Base-by-base conservation (phyloP, 2,329 filamentous ascomycete genomes). In the Aquanectria penicillioides region DNA sequence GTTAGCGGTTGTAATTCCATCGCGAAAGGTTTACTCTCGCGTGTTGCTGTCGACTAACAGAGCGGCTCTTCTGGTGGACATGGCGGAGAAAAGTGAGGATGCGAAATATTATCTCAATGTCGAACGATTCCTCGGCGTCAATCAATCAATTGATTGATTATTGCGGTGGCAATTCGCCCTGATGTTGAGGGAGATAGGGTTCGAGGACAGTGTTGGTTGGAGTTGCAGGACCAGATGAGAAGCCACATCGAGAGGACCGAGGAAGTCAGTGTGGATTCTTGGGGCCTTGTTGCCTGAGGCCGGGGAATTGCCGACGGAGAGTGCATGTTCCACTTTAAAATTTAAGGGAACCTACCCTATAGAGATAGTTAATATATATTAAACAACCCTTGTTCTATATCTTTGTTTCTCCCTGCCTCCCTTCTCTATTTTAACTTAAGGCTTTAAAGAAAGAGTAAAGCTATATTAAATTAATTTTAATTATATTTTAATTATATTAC, bases 21-120 rank as follows among this genome's bases (percentile, higher is more conserved):
- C 28, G 33, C 62, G 57, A 62, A 22, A 18, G 18, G 20, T 59
- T 23, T 38, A 48, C 47, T 66, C 57, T 58, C 58, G 59, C 41
- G 23, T 50, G 34, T 31, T 54, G 41, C 28, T 47, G 41, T 52
- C 23, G 36, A 72, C 83, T 80, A 63, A 85, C 83, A 85, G 65
- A 25, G 80, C 79, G 67, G 82, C 83, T 71, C 79, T 80, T 74
- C 79, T 77, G 62, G 72, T 72, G 61, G 72, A 70, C 72, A 74
- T 73, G 53, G 34, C 63, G 49, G 31, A 29, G 51, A 18, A 34
- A 46, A 13, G 20, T 47, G 47, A 58, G 41, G 52, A 26, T 29
- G 51, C 52, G 59, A 54, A 52, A 59, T 47, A 43, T 50, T 48
- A 49, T 34, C 50, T 50, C 61, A 63, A 46, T 61, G 48, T 57